Base-by-base conservation (phyloP, 2,329 filamentous ascomycete genomes). In the Colletotrichum camelliae region DNA sequence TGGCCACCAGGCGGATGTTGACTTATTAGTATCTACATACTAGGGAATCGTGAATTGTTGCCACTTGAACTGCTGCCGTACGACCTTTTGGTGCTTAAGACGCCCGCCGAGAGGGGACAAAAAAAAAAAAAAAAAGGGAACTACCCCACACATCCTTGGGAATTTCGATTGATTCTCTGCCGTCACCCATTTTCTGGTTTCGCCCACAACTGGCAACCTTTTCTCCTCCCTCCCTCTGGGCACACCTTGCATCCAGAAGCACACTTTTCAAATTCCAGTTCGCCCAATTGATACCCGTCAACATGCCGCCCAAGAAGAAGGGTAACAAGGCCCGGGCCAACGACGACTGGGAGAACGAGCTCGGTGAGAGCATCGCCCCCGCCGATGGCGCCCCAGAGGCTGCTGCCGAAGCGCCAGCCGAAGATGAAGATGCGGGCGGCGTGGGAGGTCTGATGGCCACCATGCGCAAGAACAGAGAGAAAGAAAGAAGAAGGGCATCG, bases 261-360 rank as follows among this genome's bases (percentile, higher is more conserved):
- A 8, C 29, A 37, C 33, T 27, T 48, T 29, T 65, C 13, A 27
- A 58, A 8, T 18, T 6, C 31, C 52, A 31, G 21, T 65, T 21
- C 8, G 18, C 13, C 70, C 69, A 84, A 33, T 52, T 60, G 58
- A 69, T 29, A 33, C 57, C 65, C 80, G 77, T 77, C 85, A 89
- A 85, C 77, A 98, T 98, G 96, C 88, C 96, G 82, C 96, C 96
- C 77, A 98, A 98, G 89, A 97, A 97, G 91, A 98, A 98, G 91
- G 89, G 88, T 80, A 94, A 93, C 84, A 94, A 93, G 87, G 97
- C 96, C 90, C 93, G 92, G 84, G 92, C 89, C 83, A 92, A 94
- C 83, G 95, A 98, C 82, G 95, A 98, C 89, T 98, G 96, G 96
- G 97, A 98, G 86, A 93, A 94, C 72, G 96, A 98, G 78, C 89